Evolutionary conservation across 164 flowering plant genomes (phyloP), one percentile per base, ranked within the genome.

Genomic region (Aristolochia fimbriata): DNA sequence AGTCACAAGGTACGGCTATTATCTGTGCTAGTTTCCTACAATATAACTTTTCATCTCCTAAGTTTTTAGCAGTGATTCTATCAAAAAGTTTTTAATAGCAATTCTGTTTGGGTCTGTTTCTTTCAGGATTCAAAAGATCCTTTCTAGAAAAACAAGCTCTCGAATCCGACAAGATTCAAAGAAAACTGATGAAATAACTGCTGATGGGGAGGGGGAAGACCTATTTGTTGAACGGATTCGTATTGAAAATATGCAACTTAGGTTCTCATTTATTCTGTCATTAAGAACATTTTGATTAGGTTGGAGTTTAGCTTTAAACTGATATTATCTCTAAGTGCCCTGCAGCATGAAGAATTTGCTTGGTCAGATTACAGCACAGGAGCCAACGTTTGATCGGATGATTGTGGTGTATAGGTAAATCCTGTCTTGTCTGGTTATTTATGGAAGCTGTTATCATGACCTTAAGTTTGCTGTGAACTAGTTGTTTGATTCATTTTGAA

Each of bases 381-480:
- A 93, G 71, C 99, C 99, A 22, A 93, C 99, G 19, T 90, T 93
- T 73, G 95, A 93, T 63, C 78, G 95, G 76, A 88, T 90, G 20
- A 88, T 90, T 63, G 99, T 90, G 65, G 79, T 93, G 57, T 93
- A 93, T 83, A 85, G 98, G 97, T 89, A 76, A 52, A 10, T 3
- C 9, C 43, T 37, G 43, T 37, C 43, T 37, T 6, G 37, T 37
- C 43, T 37, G 43, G 43, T 37, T 37, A 7, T 37, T 3, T 10
- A 37, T 3, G 43, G 8, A 37, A 37, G 43, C 10, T 37, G 7
- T 37, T 37, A 7, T 37, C 43, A 10, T 37, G 43, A 37, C 43
- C 43, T 37, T 37, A 31, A 31, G 7, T 37, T 37, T 10, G 4
- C 43, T 37, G 43, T 3, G 7, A 37, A 37, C 8, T 7, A 10